These are phyloP conservation scores for Colletotrichum tropicicola DNA, from an alignment of 2,329 filamentous ascomycete species.

Conservation along the genomic window DNA sequence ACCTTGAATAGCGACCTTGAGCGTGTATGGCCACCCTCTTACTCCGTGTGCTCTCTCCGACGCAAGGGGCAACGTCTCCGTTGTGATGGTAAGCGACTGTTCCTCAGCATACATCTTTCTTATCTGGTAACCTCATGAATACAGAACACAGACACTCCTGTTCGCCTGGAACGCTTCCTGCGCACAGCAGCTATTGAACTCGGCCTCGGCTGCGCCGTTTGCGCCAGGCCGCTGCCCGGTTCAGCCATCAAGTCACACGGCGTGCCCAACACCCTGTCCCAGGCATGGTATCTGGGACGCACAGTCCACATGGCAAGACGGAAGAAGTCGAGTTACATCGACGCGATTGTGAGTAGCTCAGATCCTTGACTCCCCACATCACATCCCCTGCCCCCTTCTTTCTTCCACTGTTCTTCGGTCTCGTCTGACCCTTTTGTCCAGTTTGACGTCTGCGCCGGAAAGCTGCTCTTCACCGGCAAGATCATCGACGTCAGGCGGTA, in stretches of 20 bases:
- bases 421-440: no score
- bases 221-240: constrained; percentile 42
- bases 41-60: constrained; percentile 44
- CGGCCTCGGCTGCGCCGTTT: constrained; percentile 47
- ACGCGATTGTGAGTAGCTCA: constrained; percentile 31
- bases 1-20: constrained; percentile 44
- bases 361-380: neutral
- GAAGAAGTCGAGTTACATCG: constrained; percentile 38
- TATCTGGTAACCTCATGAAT: neutral
- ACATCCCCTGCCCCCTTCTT: no score
- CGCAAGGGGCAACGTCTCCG: constrained; percentile 35
- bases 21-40: constrained; percentile 47
- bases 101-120: accelerated
- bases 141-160: constrained; percentile 43
- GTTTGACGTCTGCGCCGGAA: constrained; percentile 38
- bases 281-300: constrained; percentile 44
- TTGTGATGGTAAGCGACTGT: constrained; percentile 36
- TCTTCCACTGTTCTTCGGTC: no score
- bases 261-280: constrained; percentile 43
- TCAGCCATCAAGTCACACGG: constrained; percentile 43
- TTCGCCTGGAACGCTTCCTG: constrained; percentile 45
- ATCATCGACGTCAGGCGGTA: constrained; percentile 49
- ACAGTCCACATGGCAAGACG: constrained; percentile 41
- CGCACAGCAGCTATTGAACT: constrained; percentile 47
- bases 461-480: constrained; percentile 49